Evolutionary conservation across 75 land plant genomes (phyloP).

Genomic region (Pinus tabuliformis): DNA sequence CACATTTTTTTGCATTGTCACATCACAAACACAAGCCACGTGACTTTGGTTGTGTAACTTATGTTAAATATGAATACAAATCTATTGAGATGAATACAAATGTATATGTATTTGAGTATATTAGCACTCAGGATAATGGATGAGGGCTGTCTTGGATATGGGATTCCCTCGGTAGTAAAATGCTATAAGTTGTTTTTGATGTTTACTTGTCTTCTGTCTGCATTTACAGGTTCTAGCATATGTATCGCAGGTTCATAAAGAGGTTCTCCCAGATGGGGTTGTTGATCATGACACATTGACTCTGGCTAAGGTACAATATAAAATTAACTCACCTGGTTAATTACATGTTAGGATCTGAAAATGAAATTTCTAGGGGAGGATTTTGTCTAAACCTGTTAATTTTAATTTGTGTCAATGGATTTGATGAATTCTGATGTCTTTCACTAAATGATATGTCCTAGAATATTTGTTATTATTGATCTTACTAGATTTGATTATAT

Average conservation of each 20-base stretch:
- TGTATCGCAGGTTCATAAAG: constrained; percentile 95
- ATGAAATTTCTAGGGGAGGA: not conserved
- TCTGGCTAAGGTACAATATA: constrained; percentile 64
- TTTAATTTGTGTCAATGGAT: not conserved
- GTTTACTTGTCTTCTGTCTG: not conserved
- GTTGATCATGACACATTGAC: constrained; percentile 80
- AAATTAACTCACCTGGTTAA: not conserved
- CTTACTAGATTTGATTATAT: constrained; percentile 11
- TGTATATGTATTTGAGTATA: not conserved
- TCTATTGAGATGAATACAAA: too few relatives aligned
- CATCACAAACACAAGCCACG: too few relatives aligned
- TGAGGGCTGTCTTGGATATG: not conserved
- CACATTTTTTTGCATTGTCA: too few relatives aligned
- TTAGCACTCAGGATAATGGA: not conserved
- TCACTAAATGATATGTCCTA: not conserved
- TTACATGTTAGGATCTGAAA: not conserved
- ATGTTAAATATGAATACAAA: too few relatives aligned
- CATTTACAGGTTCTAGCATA: constrained; percentile 79
- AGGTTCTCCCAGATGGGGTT: constrained; percentile 76
- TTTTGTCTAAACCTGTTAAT: not conserved
- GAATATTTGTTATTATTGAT: not conserved
- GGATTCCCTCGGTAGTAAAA: constrained; percentile 1
- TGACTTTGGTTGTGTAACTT: too few relatives aligned
- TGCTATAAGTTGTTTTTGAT: not conserved
- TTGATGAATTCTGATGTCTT: not conserved